Evolutionary conservation across 2,329 filamentous ascomycete genomes (phyloP), one percentile per base, ranked within the genome.

Genomic region (Pleoardoris graminearum): DNA sequence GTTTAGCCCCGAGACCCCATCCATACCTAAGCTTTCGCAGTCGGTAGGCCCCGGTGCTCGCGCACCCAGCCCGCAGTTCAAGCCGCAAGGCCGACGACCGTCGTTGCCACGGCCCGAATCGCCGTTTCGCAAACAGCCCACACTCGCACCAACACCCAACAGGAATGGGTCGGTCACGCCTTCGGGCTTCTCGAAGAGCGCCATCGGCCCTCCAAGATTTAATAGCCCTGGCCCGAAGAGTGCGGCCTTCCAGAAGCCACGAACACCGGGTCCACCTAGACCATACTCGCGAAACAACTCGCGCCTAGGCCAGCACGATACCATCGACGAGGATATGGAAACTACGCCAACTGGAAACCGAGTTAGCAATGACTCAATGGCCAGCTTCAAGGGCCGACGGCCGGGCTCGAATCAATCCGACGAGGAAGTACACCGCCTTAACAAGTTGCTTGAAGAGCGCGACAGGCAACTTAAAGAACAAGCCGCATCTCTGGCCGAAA

Each of bases 381-480:
- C 55, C 80, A 82, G 69, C 69, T 70, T 67, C 57, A 73, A 68
- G 42, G 57, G 54, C 16, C 65, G 63, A 44, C 58, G 72, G 45
- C 63, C 65, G 12, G 63, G 56, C 19, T 77, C 76, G 2, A 67
- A 69, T n/a, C 65, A 75, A 7, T 67, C 70, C 6, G 66, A 72
- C 27, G 88, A 88, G 37, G 90, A 96, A 69, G 73, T 95, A 7
- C 86, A 88, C 62, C 81, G 85, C 27, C 79, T 99, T 23, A 86
- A 84, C 55, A 77, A 80, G 33, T 84, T 93, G 71, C 80, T 97
- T 17, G 86, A 91, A 58, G 91, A 96, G 56, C 86, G 91, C 25
- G 91, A 97, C 62, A 85, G 82, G 59, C 90, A 96, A 70, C 77
- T 99, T n/a, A 88, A 87, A 62, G 94, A 97, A 37, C 94, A 99